phyloP scores from a whole-genome alignment of 139 green algal genomes.

The Ulvella scutata region DNA sequence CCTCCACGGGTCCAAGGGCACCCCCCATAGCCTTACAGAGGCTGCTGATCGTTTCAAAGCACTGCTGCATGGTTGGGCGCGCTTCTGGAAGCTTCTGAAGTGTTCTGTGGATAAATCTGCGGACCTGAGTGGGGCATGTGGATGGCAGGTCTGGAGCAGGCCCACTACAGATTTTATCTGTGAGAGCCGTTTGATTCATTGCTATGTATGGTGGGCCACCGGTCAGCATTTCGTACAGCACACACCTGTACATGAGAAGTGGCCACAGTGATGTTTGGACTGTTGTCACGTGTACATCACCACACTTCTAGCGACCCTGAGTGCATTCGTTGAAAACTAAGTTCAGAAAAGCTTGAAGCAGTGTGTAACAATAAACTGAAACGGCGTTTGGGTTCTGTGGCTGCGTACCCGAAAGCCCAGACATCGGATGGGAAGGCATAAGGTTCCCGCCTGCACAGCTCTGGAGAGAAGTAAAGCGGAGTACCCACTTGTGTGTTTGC shows the following conservation, averaged over 20 bases:
- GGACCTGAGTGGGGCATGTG: not conserved
- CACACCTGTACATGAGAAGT: not conserved
- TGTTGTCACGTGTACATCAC: not conserved
- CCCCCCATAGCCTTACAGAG: no score
- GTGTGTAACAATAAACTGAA: not conserved
- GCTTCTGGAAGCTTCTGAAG: not conserved
- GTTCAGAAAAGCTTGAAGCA: not conserved
- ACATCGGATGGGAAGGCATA: slow-evolving; percentile 13
- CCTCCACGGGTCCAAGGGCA: no score
- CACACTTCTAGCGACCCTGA: not conserved
- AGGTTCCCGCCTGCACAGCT: slow-evolving; percentile 8
- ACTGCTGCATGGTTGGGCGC: slow-evolving; percentile 1
- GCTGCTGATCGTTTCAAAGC: no score
- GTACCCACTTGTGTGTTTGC: slow-evolving; percentile 12
- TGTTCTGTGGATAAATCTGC: not conserved
- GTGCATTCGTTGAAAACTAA: not conserved
- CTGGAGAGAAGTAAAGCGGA: slow-evolving; percentile 11
- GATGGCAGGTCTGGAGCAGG: not conserved
- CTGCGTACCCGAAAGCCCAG: slow-evolving; percentile 10
- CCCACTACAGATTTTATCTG: slow-evolving; percentile 4
- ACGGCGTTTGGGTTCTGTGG: not conserved
- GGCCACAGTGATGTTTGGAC: not conserved
- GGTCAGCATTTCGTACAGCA: slow-evolving; percentile 12
- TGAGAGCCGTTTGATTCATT: not conserved
- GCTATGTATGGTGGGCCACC: slow-evolving; percentile 5